Percentiles rank a stretch among this genome's conserved stretches.
Conservation (phyloP, 257 asterid genomes). For the Solanum etuberosum region DNA sequence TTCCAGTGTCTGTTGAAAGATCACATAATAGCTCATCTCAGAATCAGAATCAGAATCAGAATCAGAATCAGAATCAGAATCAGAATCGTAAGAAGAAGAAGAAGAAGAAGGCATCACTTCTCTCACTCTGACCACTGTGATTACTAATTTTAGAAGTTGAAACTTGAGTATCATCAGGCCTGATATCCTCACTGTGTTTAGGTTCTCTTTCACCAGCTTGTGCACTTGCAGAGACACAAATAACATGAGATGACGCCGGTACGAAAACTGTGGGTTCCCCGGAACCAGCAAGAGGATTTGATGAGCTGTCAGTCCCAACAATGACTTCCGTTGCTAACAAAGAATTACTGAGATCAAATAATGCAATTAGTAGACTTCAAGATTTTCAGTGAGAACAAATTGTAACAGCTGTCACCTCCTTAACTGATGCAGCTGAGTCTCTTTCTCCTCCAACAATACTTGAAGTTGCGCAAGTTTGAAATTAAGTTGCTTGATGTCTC, state of each 20-base stretch:
- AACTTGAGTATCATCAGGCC: slow-evolving; percentile 22
- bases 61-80: background rate
- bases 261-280: slow-evolving; percentile 28
- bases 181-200: slow-evolving; percentile 19
- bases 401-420: slow-evolving; percentile 40
- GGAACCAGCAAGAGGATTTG: slow-evolving; percentile 9
- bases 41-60: background rate
- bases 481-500: slow-evolving; percentile 70
- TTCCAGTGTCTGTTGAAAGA: slow-evolving; percentile 35
- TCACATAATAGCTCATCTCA: slow-evolving; percentile 10
- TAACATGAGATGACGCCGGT: slow-evolving; percentile 15
- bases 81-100: background rate
- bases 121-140: slow-evolving; percentile 24
- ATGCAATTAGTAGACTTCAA: slow-evolving; percentile 5
- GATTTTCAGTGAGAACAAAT: slow-evolving; percentile 1
- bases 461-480: slow-evolving; percentile 63
- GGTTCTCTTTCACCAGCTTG: slow-evolving; percentile 23
- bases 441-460: slow-evolving; percentile 63
- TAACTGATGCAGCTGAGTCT: slow-evolving; percentile 32
- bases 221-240: slow-evolving; percentile 21
- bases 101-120: slow-evolving; percentile 12
- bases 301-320: slow-evolving; percentile 13
- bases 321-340: slow-evolving; percentile 6
- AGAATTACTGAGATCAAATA: slow-evolving; percentile 25
- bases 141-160: slow-evolving; percentile 16